phyloP scores from a whole-genome alignment of 2,329 filamentous ascomycete genomes.

The Talaromyces verruculosus region DNA sequence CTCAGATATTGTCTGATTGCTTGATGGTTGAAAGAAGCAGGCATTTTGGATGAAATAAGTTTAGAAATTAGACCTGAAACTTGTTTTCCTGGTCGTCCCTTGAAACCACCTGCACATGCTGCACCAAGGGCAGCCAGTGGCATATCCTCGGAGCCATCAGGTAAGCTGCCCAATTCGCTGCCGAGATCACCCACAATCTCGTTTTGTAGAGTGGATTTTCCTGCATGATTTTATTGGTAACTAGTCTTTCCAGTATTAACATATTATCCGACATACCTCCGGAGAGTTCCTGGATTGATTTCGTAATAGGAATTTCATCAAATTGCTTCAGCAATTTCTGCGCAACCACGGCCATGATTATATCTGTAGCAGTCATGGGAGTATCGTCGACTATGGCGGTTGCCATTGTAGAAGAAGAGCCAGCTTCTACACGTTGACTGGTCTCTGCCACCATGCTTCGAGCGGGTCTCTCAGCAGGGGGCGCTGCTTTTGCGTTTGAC shows the following conservation, averaged over 20 bases:
- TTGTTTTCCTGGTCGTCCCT: constrained; percentile 95
- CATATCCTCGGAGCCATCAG: constrained; percentile 44
- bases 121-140: constrained; percentile 34
- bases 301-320: constrained; percentile 28
- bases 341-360: constrained; percentile 39
- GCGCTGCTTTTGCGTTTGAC: neutral
- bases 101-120: constrained; percentile 60
- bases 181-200: constrained; percentile 47
- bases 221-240: constrained; percentile 25
- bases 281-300: constrained; percentile 37
- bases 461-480: neutral
- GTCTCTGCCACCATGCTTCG: neutral
- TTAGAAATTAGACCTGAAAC: constrained; percentile 89
- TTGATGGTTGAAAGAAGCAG: constrained; percentile 98
- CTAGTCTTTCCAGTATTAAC: too few relatives aligned
- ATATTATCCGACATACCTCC: constrained; percentile 26
- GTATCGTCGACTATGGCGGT: neutral
- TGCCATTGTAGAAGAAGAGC: neutral
- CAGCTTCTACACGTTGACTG: neutral
- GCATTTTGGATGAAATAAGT: constrained; percentile 98
- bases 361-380: constrained; percentile 31
- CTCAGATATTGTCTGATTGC: constrained; percentile 91
- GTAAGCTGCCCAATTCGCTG: constrained; percentile 43
- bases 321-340: constrained; percentile 32
- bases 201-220: constrained; percentile 48